A percentile compares a stretch with the other conserved stretches of the same genome.
These are phyloP conservation scores for Alloascoidea africana DNA, from an alignment of 805 yeast species.

Conservation along the genomic window DNA sequence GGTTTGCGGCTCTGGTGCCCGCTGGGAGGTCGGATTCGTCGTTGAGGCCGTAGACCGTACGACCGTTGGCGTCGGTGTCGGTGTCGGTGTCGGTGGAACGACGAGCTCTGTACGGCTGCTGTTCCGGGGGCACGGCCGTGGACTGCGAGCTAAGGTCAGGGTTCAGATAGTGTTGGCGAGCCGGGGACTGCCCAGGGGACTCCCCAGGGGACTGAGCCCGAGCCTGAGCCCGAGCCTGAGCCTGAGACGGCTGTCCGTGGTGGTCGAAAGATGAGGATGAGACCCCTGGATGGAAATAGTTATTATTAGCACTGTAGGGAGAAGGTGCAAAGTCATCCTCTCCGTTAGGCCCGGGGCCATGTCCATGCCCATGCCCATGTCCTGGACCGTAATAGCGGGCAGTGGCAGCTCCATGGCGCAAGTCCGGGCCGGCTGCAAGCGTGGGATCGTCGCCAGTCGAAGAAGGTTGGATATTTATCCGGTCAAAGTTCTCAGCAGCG, in stretches of 20 bases:
- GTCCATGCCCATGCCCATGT: conserved; percentile 8
- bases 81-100: background rate
- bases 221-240: no score
- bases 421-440: conserved; percentile 8
- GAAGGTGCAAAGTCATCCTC: conserved; percentile 5
- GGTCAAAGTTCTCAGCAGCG: conserved; percentile 47
- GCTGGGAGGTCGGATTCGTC: conserved; percentile 44
- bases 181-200: conserved; percentile 9
- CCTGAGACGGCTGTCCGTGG: no score
- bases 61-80: conserved; percentile 19
- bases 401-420: conserved; percentile 3
- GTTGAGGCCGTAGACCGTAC: conserved; percentile 42
- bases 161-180: conserved; percentile 8
- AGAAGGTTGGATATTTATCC: conserved; percentile 51
- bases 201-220: background rate
- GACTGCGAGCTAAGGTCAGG: conserved; percentile 2
- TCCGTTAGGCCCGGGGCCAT: conserved; percentile 6
- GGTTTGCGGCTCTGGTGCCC: no score
- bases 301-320: no score
- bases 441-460: conserved; percentile 58
- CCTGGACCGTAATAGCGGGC: conserved; percentile 7
- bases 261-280: no score
- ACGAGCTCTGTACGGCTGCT: conserved; percentile 2
- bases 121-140: conserved; percentile 1
- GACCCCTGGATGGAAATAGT: no score